These are phyloP conservation scores for Talaromyces sp. DNA, from an alignment of 2,329 filamentous ascomycete species.

Conservation along the genomic window DNA sequence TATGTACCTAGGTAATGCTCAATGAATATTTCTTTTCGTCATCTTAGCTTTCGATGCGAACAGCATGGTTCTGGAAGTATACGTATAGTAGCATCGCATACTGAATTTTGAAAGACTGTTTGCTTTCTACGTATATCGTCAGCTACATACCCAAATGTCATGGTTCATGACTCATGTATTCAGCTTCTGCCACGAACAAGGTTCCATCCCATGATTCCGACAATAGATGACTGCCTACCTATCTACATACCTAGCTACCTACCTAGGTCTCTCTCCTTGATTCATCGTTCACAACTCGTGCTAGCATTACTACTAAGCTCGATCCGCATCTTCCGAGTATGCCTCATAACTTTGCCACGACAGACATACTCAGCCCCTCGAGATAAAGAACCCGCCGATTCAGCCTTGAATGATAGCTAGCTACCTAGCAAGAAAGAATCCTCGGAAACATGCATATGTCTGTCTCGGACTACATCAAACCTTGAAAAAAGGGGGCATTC, in stretches of 20 bases:
- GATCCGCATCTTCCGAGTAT: background rate
- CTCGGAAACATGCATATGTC: background rate
- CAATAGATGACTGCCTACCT: background rate
- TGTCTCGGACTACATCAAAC: background rate
- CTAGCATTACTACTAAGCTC: background rate
- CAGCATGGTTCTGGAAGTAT: background rate
- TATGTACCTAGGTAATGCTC: constrained; percentile 18
- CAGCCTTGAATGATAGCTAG: background rate
- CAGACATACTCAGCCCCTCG: background rate
- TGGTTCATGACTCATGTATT: background rate
- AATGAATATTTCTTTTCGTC: constrained; percentile 7
- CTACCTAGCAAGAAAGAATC: background rate
- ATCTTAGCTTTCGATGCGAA: background rate
- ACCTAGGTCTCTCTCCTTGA: background rate
- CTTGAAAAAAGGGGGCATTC: background rate
- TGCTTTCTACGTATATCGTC: background rate
- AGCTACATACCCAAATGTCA: background rate
- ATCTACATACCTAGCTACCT: background rate
- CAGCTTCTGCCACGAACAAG: background rate
- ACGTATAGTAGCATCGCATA: background rate
- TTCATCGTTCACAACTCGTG: background rate
- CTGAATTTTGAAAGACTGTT: too few species aligned
- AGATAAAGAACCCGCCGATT: background rate
- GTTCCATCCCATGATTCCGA: background rate
- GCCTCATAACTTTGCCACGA: background rate